Evolutionary conservation across 2,329 filamentous ascomycete species (phyloP).

Genomic region (Metarhizium guizhouense): DNA sequence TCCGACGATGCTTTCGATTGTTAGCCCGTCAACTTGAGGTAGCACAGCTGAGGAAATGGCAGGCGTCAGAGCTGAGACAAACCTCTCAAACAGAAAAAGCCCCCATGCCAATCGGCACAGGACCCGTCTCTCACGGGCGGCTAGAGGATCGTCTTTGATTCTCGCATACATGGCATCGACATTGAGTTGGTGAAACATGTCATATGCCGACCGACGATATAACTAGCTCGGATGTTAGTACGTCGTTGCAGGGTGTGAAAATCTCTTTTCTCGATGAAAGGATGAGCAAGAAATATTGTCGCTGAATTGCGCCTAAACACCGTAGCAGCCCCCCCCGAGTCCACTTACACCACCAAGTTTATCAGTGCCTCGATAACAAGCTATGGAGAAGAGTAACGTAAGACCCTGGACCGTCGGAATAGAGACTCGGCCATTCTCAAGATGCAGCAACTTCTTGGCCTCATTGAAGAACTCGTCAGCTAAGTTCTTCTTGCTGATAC

Average conservation of each 20-base stretch:
- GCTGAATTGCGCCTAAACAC: neutral
- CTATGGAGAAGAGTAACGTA: constrained; percentile 11
- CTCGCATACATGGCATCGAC: constrained; percentile 5
- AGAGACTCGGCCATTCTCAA: constrained; percentile 11
- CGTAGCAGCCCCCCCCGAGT: neutral
- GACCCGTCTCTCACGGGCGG: neutral
- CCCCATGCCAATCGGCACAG: constrained; percentile 11
- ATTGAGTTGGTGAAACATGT: constrained; percentile 11
- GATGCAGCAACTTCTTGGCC: constrained; percentile 14
- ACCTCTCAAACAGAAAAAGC: constrained; percentile 14
- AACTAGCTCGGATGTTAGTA: constrained; percentile 4
- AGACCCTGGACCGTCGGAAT: constrained; percentile 14
- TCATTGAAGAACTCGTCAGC: constrained; percentile 13
- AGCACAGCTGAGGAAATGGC: neutral
- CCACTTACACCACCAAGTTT: constrained; percentile 10
- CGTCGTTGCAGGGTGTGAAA: neutral
- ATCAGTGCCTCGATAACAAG: constrained; percentile 6
- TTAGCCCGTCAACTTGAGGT: neutral
- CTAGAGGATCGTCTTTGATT: constrained; percentile 2
- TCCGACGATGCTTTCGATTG: constrained; percentile 5
- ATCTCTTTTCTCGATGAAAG: neutral
- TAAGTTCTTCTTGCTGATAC: constrained; percentile 9
- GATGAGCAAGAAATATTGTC: neutral
- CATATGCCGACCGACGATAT: constrained; percentile 13
- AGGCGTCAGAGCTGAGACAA: neutral